Evolutionary conservation across 345 rosid genomes (phyloP).

Genomic region (Pistacia atlantica): DNA sequence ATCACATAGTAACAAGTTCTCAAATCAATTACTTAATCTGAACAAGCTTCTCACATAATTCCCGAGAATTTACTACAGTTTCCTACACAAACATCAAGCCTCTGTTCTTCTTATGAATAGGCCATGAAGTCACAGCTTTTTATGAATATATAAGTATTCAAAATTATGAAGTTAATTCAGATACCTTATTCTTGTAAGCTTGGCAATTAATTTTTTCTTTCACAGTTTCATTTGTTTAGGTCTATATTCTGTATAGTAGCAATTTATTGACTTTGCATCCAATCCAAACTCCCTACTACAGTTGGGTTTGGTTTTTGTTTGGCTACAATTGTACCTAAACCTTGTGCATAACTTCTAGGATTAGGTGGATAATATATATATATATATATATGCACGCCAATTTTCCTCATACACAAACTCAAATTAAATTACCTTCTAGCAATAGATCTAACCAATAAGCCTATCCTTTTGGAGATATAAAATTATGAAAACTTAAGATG

Average conservation of each 20-base stretch:
- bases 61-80: neutral
- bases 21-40: constrained; percentile 1
- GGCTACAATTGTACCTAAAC: neutral
- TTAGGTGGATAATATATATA: neutral
- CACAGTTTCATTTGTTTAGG: neutral
- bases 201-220: neutral
- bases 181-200: neutral
- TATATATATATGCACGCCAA: too few species aligned
- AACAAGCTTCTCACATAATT: neutral
- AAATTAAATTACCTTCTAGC: too few species aligned
- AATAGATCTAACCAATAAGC: too few species aligned
- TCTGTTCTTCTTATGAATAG: neutral
- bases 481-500: neutral
- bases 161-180: neutral
- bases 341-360: neutral
- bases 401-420: too few species aligned
- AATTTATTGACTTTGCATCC: neutral
- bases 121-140: neutral
- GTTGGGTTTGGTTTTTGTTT: neutral
- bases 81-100: neutral
- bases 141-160: neutral
- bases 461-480: neutral
- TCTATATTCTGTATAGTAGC: neutral
- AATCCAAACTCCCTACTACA: neutral
- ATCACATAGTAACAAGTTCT: neutral